phyloP scores from a whole-genome alignment of 169 alveolate species.

The Eimeria acervulina region DNA sequence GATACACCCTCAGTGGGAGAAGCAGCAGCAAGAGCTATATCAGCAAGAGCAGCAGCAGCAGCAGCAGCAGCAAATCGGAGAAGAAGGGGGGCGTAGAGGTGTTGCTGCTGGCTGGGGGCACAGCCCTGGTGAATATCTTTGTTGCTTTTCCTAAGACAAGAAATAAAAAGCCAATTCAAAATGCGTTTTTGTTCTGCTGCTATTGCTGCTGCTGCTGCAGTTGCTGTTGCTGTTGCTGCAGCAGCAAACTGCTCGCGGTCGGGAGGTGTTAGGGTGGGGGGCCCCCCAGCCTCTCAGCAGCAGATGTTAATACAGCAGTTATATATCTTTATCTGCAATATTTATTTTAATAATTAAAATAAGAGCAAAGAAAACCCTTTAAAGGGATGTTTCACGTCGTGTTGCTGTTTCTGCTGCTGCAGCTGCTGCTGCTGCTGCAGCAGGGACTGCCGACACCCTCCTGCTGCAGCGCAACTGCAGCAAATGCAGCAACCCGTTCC shows the following conservation, averaged over 20 bases:
- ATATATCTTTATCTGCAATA: too few relatives aligned
- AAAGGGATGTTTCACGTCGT: background rate
- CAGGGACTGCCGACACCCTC: background rate
- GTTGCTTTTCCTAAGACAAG: too few relatives aligned
- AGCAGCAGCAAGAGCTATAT: background rate
- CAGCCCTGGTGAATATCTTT: too few relatives aligned
- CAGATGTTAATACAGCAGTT: background rate
- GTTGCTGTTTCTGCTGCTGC: background rate
- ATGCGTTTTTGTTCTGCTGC: background rate
- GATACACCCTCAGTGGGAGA: background rate
- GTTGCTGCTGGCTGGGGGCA: too few relatives aligned
- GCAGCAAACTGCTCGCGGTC: too few relatives aligned
- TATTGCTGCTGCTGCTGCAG: constrained; percentile 8
- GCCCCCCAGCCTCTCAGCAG: background rate
- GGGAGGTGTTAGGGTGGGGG: constrained; percentile 2
- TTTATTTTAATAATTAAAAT: too few relatives aligned
- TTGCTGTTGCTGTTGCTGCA: background rate
- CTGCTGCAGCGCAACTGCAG: background rate
- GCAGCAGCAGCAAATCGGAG: background rate
- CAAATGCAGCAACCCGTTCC: background rate
- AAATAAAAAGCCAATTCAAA: background rate
- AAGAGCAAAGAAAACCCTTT: background rate
- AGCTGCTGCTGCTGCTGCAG: constrained; percentile 13
- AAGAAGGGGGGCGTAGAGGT: too few relatives aligned
- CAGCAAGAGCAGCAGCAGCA: constrained; percentile 36